phyloP scores from a whole-genome alignment of 2,329 filamentous ascomycete species.

The Fusarium papillatum region DNA sequence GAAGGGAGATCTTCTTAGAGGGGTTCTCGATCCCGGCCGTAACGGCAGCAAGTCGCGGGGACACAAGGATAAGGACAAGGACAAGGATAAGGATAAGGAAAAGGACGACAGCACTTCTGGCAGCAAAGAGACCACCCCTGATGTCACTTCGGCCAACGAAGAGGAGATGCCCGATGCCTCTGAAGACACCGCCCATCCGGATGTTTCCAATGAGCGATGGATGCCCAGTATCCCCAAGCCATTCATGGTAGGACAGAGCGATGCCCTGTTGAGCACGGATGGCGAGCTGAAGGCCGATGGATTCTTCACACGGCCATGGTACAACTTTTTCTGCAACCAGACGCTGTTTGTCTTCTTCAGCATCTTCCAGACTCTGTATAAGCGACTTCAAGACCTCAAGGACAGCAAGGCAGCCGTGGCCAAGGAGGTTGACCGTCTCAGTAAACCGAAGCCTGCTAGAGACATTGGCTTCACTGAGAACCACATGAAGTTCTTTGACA shows the following conservation, averaged over 20 bases:
- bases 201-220: conserved; percentile 75
- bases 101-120: conserved; percentile 80
- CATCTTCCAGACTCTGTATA: conserved; percentile 92
- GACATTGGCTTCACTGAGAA: conserved; percentile 89
- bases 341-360: conserved; percentile 96
- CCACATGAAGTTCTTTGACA: conserved; percentile 81
- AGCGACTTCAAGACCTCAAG: conserved; percentile 87
- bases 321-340: conserved; percentile 93
- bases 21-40: conserved; percentile 84
- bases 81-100: background rate
- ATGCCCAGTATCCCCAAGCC: conserved; percentile 72
- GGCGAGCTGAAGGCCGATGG: conserved; percentile 82
- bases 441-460: conserved; percentile 83
- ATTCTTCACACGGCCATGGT: conserved; percentile 83
- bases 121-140: conserved; percentile 92
- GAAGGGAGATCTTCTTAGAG: conserved; percentile 85
- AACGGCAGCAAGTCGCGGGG: conserved; percentile 78
- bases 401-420: conserved; percentile 80
- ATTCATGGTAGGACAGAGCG: conserved; percentile 65
- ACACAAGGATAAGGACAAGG: conserved; percentile 65
- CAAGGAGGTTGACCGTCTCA: conserved; percentile 80
- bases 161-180: conserved; percentile 78
- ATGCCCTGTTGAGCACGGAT: conserved; percentile 68
- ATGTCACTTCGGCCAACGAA: conserved; percentile 81
- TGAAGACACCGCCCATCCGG: conserved; percentile 70